phyloP scores from a whole-genome alignment of 768 basidiomycete genomes.

The Kwoniella sp. region DNA sequence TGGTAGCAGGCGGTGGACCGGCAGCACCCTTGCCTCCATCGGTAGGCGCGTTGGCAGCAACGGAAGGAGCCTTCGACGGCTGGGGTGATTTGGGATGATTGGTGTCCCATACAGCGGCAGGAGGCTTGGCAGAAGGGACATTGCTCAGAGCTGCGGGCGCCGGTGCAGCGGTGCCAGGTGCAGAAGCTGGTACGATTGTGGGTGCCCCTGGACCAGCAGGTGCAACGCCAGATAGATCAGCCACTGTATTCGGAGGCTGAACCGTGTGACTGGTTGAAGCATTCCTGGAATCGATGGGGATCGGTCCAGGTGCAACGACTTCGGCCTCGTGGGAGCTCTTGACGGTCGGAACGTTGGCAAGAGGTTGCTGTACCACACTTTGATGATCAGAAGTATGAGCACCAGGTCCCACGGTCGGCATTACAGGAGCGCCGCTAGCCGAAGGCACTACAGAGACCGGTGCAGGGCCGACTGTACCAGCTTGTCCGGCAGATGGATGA shows the following conservation, averaged over 20 bases:
- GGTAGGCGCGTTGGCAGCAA: conserved; percentile 21
- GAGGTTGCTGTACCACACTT: conserved; percentile 4
- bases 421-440: conserved; percentile 6
- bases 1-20: conserved; percentile 5
- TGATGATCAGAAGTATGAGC: conserved; percentile 18
- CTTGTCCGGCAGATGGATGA: conserved; percentile 15
- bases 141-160: neutral
- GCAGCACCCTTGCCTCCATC: conserved; percentile 11
- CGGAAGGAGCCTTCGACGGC: conserved; percentile 9
- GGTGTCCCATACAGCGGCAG: conserved; percentile 13
- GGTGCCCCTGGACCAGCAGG: conserved; percentile 1
- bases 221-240: conserved; percentile 13
- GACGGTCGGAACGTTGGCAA: conserved; percentile 14
- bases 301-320: conserved; percentile 7
- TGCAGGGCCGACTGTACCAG: neutral
- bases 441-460: conserved; percentile 5
- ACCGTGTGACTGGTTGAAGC: conserved; percentile 11
- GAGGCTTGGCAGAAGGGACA: conserved; percentile 13
- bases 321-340: conserved; percentile 11
- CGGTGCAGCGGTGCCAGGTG: conserved; percentile 17
- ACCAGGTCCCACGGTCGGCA: conserved; percentile 12
- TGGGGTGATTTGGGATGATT: conserved; percentile 29
- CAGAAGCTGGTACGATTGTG: conserved; percentile 4
- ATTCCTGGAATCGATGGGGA: conserved; percentile 15
- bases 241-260: conserved; percentile 5